These are phyloP conservation scores for Colletotrichum karsti DNA, from an alignment of 2,329 filamentous ascomycete genomes.

Conservation along the genomic window DNA sequence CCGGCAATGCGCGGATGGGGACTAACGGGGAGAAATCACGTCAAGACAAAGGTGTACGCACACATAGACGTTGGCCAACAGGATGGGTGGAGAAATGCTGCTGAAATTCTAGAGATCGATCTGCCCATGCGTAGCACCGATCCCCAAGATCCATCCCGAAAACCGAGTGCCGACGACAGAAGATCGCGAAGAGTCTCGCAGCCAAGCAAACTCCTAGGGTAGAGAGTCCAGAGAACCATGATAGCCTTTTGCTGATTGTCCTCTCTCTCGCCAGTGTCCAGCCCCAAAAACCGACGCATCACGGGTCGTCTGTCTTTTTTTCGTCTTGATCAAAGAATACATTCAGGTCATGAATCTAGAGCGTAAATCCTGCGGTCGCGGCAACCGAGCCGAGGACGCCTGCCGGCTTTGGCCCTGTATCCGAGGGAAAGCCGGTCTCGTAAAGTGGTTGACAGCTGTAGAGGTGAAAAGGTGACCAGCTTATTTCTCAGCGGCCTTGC, in stretches of 20 bases:
- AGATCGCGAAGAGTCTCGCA: neutral
- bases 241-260: conserved; percentile 6
- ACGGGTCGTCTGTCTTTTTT: conserved; percentile 8
- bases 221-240: neutral
- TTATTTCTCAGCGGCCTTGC: conserved; percentile 28
- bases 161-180: neutral
- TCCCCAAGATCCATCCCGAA: neutral
- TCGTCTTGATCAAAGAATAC: conserved; percentile 24
- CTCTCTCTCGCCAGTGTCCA: neutral
- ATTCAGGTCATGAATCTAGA: conserved; percentile 29
- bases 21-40: too few species aligned
- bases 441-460: neutral
- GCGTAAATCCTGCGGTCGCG: conserved; percentile 3
- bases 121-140: neutral
- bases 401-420: neutral
- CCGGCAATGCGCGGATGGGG: too few species aligned
- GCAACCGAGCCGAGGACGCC: neutral
- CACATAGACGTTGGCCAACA: neutral
- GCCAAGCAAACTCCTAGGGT: neutral
- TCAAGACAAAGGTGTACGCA: too few species aligned
- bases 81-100: neutral
- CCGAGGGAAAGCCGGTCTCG: conserved; percentile 5
- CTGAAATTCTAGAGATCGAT: neutral
- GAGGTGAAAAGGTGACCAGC: neutral
- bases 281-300: neutral